Evolutionary conservation across 192 early-diverging fungal genomes (phyloP).

Genomic region (Mortierella hygrophila): DNA sequence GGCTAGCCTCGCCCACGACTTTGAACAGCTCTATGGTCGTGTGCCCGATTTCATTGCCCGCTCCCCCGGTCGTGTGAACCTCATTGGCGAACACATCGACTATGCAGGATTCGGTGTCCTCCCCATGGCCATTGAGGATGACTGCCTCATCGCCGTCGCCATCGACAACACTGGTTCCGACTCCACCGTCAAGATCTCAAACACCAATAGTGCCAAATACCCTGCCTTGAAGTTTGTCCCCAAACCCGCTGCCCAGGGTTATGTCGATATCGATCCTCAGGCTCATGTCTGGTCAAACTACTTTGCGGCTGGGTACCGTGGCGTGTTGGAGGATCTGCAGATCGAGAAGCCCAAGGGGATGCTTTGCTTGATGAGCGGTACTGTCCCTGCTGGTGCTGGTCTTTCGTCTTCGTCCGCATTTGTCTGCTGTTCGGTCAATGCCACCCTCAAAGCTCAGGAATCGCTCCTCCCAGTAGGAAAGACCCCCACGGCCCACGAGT

Average conservation of each 20-base stretch:
- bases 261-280: constrained; percentile 79
- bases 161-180: constrained; percentile 26
- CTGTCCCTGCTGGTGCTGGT: constrained; percentile 85
- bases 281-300: constrained; percentile 86
- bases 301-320: constrained; percentile 92
- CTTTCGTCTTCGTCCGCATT: constrained; percentile 91
- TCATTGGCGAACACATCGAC: constrained; percentile 98
- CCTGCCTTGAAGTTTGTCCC: constrained; percentile 37
- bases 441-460: constrained; percentile 70
- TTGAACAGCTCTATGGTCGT: constrained; percentile 66
- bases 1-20: constrained; percentile 58
- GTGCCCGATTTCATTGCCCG: constrained; percentile 87
- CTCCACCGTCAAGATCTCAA: constrained; percentile 65
- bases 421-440: constrained; percentile 82
- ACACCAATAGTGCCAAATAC: constrained; percentile 68
- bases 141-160: constrained; percentile 72
- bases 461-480: constrained; percentile 25
- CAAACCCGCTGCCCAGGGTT: constrained; percentile 65
- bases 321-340: constrained; percentile 67
- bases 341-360: constrained; percentile 68
- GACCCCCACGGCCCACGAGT: constrained; percentile 56
- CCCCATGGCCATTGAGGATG: constrained; percentile 94
- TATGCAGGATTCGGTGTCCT: constrained; percentile 95
- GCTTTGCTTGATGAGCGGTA: constrained; percentile 81
- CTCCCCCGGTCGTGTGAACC: constrained; percentile 94